These are phyloP conservation scores for Maudiozyma bulderi DNA, from an alignment of 805 yeast species.

Conservation along the genomic window DNA sequence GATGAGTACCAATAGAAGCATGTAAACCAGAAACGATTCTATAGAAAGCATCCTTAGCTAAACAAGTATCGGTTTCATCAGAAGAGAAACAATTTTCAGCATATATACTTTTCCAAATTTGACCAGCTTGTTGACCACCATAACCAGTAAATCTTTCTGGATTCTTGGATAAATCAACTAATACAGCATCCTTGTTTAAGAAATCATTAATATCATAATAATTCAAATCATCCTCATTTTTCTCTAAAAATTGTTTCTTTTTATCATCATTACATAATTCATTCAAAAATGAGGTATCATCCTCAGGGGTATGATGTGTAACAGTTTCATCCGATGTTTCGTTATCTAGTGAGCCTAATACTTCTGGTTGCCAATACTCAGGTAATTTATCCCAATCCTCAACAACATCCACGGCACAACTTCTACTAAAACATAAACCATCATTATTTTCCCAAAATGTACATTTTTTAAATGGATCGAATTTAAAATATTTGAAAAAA, in stretches of 20 bases:
- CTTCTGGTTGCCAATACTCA: conserved; percentile 64
- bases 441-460: conserved; percentile 74
- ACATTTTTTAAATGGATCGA: conserved; percentile 74
- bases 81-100: conserved; percentile 77
- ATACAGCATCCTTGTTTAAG: conserved; percentile 59
- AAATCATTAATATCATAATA: conserved; percentile 60
- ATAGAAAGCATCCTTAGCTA: conserved; percentile 83
- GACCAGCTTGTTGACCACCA: conserved; percentile 83
- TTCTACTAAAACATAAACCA: conserved; percentile 77
- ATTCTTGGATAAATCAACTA: conserved; percentile 76
- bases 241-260: conserved; percentile 6
- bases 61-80: conserved; percentile 44
- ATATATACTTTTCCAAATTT: conserved; percentile 89
- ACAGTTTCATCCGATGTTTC: conserved; percentile 20
- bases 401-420: conserved; percentile 82
- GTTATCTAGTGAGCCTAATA: conserved; percentile 36
- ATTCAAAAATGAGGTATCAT: conserved; percentile 30
- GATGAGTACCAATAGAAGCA: conserved; percentile 87
- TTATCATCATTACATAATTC: conserved; percentile 28
- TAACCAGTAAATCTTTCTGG: conserved; percentile 97
- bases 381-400: conserved; percentile 65
- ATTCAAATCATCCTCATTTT: conserved; percentile 38
- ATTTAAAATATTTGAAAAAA: conserved; percentile 79
- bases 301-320: conserved; percentile 15
- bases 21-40: conserved; percentile 88